Evolutionary conservation across 169 alveolate species (phyloP), one percentile per base, ranked within the genome.

Genomic region (Fabrea salina): DNA sequence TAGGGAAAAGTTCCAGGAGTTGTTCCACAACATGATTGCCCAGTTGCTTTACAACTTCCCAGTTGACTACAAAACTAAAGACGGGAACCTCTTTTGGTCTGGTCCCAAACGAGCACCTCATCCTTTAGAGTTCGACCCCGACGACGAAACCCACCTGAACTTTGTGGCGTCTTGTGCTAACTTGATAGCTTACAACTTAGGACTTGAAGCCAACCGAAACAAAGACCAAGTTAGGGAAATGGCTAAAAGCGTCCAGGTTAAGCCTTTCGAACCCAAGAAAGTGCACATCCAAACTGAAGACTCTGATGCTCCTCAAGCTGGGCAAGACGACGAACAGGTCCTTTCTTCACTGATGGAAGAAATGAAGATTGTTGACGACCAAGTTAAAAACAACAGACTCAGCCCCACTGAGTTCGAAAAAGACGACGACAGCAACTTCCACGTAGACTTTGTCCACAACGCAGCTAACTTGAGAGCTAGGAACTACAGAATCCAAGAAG

Each of bases 91-190:
- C 61, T 98, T 98, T 89, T 98, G 99, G 99, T 87, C 97, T 40
- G 99, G 99, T 19, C 99, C 99, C 16, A 98, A 98, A 83, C 92
- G 99, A 84, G 95, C 97, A n/a, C 99, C 99, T 8, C 82, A 83
- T 50, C 98, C 98, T 13, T 87, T 96, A 11, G 82, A 80, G 44
- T 96, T 95, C 75, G 97, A 96, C 78, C 67, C 89, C 5, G 82
- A 88, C 43, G 97, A 98, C 82, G 94, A 82, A 1, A 80, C 87
- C 58, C 97, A 95, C 54, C 58, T 91, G 54, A 88, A 85, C 59
- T 98, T 96, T 79, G 89, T 98, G 43, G 78, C 92, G 25, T 86
- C 97, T 51, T 90, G 95, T 50, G 90, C 99, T 27, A 96, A 95
- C 70, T 95, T 98, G 33, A 91, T 91, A 59, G 97, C 99, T n/a